Base-by-base conservation (phyloP, 108 stramenopile genomes). In the Skeletonema tropicum region DNA sequence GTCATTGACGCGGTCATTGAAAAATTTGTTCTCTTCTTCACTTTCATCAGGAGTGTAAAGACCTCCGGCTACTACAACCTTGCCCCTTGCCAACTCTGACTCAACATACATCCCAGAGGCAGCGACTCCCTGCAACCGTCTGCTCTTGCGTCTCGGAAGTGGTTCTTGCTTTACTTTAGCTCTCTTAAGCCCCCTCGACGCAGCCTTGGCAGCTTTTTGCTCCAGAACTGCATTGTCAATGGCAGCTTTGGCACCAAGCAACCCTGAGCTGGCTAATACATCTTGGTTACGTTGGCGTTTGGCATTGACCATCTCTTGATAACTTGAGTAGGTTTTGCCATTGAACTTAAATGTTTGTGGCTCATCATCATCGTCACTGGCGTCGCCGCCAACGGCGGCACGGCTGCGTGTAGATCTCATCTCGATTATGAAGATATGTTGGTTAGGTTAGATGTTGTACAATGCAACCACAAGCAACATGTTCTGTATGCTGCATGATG, bases 241-340 rank as follows among this genome's bases (percentile, higher is more conserved):
- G 15, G 68, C 70, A 5, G 76, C 67, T 35, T 80, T 74, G 15
- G 84, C 85, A 41, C 80, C 81, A 42, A 86, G 61, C 4, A 95
- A 80, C n/a, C 94, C 94, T 3, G 85, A 79, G 3, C 60, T 70
- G 0, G 42, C 29, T 13, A 95, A 70, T 23, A 85, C 52, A 49
- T 86, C 57, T 59, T 82, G 74, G 55, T 95, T 95, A 48, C 91
- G 77, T 67, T 83, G 60, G 12, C 94, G 89, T 71, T 95, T 95
- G 55, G 94, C 94, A 55, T 86, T 35, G 39, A 94, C 94, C 87
- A 91, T 87, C 26, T 91, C 91, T 68, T 87, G 85, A 63, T 94
- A 94, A 31, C 80, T 83, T 2, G 61, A 30, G 57, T 79, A 92
- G 2, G 64, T 26, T 11, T 67, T 57, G 10, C 90, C 91, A 48